Conservation (phyloP, 306 rosid genomes). For the Bauhinia variegata region DNA sequence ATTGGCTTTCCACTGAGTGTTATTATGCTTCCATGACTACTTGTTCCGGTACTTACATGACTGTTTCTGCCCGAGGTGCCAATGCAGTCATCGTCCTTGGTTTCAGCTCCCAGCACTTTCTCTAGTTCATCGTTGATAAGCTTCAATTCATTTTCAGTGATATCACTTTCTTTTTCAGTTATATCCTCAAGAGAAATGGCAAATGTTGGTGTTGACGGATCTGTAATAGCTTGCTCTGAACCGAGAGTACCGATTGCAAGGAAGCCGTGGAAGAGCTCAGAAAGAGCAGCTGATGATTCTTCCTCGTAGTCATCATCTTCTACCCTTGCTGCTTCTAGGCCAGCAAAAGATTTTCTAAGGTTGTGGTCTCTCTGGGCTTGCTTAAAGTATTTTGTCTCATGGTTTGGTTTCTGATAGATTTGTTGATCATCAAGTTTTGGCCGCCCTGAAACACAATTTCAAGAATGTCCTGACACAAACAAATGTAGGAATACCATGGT, state of each 20-base stretch:
- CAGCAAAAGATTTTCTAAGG: conserved; percentile 68
- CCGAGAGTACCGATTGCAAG: conserved; percentile 95
- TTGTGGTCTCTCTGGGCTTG: conserved; percentile 60
- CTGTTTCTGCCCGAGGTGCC: conserved; percentile 86
- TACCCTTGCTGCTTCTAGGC: conserved; percentile 62
- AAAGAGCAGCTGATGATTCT: conserved; percentile 53
- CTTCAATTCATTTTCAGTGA: conserved; percentile 80
- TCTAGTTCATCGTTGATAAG: conserved; percentile 87
- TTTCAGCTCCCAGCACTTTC: conserved; percentile 79
- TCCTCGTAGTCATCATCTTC: conserved; percentile 65
- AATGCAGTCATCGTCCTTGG: conserved; percentile 65
- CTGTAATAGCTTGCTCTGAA: conserved; percentile 55
- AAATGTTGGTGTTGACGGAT: conserved; percentile 81
- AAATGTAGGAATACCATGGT: conserved; percentile 24
- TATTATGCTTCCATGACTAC: conserved; percentile 81
- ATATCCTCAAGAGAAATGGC: conserved; percentile 74
- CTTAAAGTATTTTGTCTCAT: conserved; percentile 57
- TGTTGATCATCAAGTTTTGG: conserved; percentile 77
- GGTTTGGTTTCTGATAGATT: conserved; percentile 57
- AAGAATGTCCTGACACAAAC: conserved; percentile 49
- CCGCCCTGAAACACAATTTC: conserved; percentile 77
- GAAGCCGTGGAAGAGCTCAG: conserved; percentile 91
- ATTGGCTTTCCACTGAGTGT: conserved; percentile 80
- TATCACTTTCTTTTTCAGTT: conserved; percentile 85
- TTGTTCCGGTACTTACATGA: conserved; percentile 84